phyloP scores from a whole-genome alignment of 2,329 filamentous ascomycete species.

The Endoconidiophora laricicola region DNA sequence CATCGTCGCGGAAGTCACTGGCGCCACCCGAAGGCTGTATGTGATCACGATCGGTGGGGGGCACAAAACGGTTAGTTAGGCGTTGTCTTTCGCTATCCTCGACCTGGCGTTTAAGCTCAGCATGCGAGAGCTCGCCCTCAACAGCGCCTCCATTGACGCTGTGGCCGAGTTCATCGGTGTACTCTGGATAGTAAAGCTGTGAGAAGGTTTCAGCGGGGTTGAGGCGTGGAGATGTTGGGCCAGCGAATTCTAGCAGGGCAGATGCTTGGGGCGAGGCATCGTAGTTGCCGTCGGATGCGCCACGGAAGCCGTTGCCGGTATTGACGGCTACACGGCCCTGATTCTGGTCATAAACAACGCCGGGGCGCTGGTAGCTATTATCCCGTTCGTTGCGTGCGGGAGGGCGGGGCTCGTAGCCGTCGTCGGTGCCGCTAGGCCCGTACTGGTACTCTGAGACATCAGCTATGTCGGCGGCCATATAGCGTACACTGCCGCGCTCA shows the following conservation, averaged over 20 bases:
- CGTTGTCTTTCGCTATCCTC: background rate
- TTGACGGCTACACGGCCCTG: conserved; percentile 1
- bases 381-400: background rate
- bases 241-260: background rate
- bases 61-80: background rate
- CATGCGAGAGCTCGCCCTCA: background rate
- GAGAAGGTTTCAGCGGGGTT: background rate
- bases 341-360: conserved; percentile 1
- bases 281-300: background rate
- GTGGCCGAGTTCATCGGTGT: too few relatives aligned
- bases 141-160: too few relatives aligned
- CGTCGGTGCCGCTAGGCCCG: background rate
- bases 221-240: background rate
- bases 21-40: background rate
- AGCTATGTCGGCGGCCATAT: background rate
- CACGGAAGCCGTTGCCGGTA: background rate
- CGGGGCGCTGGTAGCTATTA: conserved; percentile 2
- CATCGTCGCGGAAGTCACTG: background rate
- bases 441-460: background rate
- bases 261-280: background rate
- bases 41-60: background rate
- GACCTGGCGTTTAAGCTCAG: background rate
- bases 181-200: too few relatives aligned
- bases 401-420: background rate
- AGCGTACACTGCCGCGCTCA: conserved; percentile 1